Evolutionary conservation across 139 green algal genomes (phyloP).

Genomic region (Coelastrella sp.): DNA sequence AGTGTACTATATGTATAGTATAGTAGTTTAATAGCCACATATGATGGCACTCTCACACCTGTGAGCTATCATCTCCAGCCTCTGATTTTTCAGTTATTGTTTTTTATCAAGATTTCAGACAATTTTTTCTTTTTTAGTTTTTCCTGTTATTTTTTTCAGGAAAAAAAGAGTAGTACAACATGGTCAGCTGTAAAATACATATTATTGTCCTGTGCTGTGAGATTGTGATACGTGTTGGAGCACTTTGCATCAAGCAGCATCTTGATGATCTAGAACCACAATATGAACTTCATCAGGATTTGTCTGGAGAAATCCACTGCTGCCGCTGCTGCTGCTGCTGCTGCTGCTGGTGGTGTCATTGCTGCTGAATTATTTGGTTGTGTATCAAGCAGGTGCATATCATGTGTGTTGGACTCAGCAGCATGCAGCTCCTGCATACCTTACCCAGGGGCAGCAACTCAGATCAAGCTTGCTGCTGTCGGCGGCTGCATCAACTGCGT

Average conservation of each 20-base stretch:
- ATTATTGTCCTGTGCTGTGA: no score
- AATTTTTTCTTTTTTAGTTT: no score
- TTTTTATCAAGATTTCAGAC: no score
- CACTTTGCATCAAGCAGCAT: no score
- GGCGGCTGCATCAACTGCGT: constrained; percentile 27
- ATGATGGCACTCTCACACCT: not conserved
- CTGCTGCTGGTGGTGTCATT: not conserved
- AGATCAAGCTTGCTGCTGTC: not conserved
- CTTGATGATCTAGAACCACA: no score
- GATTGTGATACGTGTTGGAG: no score
- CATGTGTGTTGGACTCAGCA: constrained; percentile 3
- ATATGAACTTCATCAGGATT: not conserved
- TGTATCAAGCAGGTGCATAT: not conserved
- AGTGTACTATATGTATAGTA: not conserved
- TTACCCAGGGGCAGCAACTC: not conserved
- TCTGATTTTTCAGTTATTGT: no score
- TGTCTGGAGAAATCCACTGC: not conserved
- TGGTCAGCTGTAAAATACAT: no score
- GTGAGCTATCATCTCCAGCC: no score
- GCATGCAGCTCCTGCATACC: constrained; percentile 7
- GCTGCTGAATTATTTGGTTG: not conserved
- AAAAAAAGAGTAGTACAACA: no score
- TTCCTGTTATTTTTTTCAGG: no score
- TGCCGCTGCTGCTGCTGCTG: not conserved
- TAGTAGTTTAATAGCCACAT: not conserved